Conservation (phyloP, 805 yeast genomes). For the Zygosaccharomyces rouxii region DNA sequence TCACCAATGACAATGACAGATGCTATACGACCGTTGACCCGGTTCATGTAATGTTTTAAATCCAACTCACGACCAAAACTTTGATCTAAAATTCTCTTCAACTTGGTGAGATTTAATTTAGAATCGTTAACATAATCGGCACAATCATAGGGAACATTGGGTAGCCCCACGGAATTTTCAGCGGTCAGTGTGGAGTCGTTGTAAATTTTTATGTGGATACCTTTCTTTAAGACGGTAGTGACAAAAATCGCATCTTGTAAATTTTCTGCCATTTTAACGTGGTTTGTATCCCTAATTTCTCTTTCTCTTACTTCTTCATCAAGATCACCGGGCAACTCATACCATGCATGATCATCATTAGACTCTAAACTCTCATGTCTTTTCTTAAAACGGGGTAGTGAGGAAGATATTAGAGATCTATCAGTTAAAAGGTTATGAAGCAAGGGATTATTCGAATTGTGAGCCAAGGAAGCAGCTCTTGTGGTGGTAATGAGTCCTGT, state of each 20-base stretch:
- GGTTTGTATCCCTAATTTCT: conserved; percentile 4
- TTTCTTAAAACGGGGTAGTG: conserved; percentile 63
- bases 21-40: conserved; percentile 66
- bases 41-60: conserved; percentile 55
- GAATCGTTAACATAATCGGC: background rate
- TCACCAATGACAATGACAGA: conserved; percentile 84
- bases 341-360: conserved; percentile 22
- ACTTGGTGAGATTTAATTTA: conserved; percentile 49
- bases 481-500: conserved; percentile 90
- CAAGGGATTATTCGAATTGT: conserved; percentile 64
- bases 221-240: conserved; percentile 77
- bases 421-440: conserved; percentile 89
- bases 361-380: conserved; percentile 12
- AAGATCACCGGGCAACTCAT: conserved; percentile 15
- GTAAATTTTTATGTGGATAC: conserved; percentile 43
- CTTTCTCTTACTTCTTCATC: conserved; percentile 5
- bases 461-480: conserved; percentile 52
- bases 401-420: conserved; percentile 83
- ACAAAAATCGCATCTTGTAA: conserved; percentile 30
- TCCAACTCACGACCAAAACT: conserved; percentile 74
- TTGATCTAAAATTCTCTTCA: conserved; percentile 63
- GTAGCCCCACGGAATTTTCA: conserved; percentile 29
- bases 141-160: conserved; percentile 11
- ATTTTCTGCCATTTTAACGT: conserved; percentile 3
- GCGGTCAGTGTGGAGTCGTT: conserved; percentile 20